Conservation (phyloP, 257 asterid species). For the Lithospermum erythrorhizon region DNA sequence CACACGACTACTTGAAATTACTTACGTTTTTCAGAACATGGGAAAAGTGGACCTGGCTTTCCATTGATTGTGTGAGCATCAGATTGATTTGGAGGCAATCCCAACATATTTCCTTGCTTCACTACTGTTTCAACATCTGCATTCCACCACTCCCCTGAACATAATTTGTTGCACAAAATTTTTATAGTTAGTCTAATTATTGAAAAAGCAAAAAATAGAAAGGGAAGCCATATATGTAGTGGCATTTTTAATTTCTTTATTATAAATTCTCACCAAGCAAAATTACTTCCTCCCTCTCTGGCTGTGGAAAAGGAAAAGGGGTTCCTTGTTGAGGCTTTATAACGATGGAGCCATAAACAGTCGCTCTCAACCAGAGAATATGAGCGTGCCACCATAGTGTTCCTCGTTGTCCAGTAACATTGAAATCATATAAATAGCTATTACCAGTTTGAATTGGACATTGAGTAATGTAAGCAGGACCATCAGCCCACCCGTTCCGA, state of each 20-base stretch:
- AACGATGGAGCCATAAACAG: slow-evolving; percentile 60
- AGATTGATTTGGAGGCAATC: slow-evolving; percentile 40
- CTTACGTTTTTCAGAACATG: slow-evolving; percentile 48
- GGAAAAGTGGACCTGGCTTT: slow-evolving; percentile 54
- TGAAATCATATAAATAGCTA: slow-evolving; percentile 32
- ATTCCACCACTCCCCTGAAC: slow-evolving; percentile 57
- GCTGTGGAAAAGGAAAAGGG: slow-evolving; percentile 58
- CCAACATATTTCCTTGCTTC: slow-evolving; percentile 36
- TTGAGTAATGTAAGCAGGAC: slow-evolving; percentile 55
- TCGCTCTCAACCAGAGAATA: slow-evolving; percentile 58
- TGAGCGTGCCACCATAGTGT: slow-evolving; percentile 50
- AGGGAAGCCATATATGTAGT: no score
- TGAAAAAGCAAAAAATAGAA: no score
- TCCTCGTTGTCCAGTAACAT: slow-evolving; percentile 37
- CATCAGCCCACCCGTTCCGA: slow-evolving; percentile 43
- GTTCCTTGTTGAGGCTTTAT: slow-evolving; percentile 45
- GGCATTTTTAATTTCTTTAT: neutral
- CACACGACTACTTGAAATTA: no score
- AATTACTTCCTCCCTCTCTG: slow-evolving; percentile 12
- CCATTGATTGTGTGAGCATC: slow-evolving; percentile 61
- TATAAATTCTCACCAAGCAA: neutral
- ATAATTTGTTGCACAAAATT: no score
- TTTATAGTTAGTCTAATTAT: no score
- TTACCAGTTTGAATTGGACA: slow-evolving; percentile 58
- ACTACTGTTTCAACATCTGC: slow-evolving; percentile 40